Base-by-base conservation (phyloP, 371 early-diverging fungal genomes). In the Syncephalastrum racemosum region DNA sequence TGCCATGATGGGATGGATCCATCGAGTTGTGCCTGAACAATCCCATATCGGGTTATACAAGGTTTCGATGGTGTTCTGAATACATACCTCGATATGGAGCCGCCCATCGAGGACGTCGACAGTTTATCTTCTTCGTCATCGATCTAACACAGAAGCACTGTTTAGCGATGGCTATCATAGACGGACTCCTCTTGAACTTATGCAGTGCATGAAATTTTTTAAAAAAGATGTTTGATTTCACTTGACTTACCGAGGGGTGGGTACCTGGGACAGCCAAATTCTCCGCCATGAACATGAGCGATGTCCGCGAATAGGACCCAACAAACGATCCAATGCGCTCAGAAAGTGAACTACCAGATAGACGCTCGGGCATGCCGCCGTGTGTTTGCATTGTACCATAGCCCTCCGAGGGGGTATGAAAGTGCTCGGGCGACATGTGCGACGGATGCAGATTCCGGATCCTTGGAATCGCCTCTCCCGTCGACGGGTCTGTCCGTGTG, bases 221-320 rank as follows among this genome's bases (percentile, higher is more conserved):
- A 7, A 7, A 27, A 7, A 31, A 31, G 8, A 31, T 5, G 10
- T 31, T 31, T 31, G 36, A 1, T 12, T 31, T 41, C 24, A 20
- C 42, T 27, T 43, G 15, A 39, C 46, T 61, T 56, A 56, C 53
- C 53, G 31, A 12, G 7, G 58, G 16, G 8, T 57, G 47, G 19
- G 58, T 53, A 25, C 54, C 54, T 56, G 47, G 68, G n/a, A 75
- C 64, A 13, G 71, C 52, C 23, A 79, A 27, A 52, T 79, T 79
- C 45, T 79, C 79, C 10, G 76, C 79, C 79, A 79, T 75, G 55
- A 63, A 71, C 70, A 73, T 79, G 46, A 79, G 62, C 0, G 76
- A 71, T 1, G 79, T 73, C n/a, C 79, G 58, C 18, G 79, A 31
- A 50, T 73, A 79, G 7, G 79, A 75, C 13, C 76, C 79, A n/a